A percentile compares a stretch with the other conserved stretches of the same genome.
phyloP scores from a whole-genome alignment of 2,329 filamentous ascomycete species.

The Ceratocystiopsis sp. region DNA sequence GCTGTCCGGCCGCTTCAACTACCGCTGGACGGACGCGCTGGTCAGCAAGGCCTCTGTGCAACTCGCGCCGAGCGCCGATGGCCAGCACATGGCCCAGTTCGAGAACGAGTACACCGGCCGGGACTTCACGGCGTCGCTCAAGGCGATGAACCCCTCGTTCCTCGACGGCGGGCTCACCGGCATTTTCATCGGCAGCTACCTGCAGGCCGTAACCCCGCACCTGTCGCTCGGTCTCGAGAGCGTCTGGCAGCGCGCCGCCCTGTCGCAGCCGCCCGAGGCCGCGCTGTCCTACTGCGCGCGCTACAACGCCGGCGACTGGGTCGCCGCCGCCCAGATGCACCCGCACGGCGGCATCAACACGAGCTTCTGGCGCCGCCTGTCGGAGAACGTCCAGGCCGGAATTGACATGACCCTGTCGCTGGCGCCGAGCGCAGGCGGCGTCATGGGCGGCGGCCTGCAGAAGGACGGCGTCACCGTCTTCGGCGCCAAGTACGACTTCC shows the following conservation, averaged over 20 bases:
- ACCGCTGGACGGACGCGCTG: conserved; percentile 59
- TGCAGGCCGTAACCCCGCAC: conserved; percentile 79
- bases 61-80: conserved; percentile 51
- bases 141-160: conserved; percentile 87
- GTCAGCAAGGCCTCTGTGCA: conserved; percentile 81
- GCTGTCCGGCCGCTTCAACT: conserved; percentile 82
- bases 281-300: conserved; percentile 77
- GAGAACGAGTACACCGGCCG: conserved; percentile 90
- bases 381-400: conserved; percentile 90
- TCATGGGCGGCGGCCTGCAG: conserved; percentile 59
- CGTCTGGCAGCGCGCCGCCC: conserved; percentile 77
- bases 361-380: conserved; percentile 85
- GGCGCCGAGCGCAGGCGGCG: conserved; percentile 38
- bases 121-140: conserved; percentile 86
- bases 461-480: conserved; percentile 85
- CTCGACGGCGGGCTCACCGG: conserved; percentile 87
- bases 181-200: conserved; percentile 88
- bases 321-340: conserved; percentile 77
- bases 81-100: conserved; percentile 78
- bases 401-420: conserved; percentile 87
- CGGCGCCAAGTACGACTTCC: conserved; percentile 96
- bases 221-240: conserved; percentile 80
- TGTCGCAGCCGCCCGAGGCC: conserved; percentile 78
- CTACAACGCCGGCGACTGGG: conserved; percentile 87
- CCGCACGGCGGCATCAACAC: conserved; percentile 76